Percentiles rank a stretch among this genome's conserved stretches.
Conservation (phyloP, 1,284 basidiomycete species). For the Ustilago vetiveriae region DNA sequence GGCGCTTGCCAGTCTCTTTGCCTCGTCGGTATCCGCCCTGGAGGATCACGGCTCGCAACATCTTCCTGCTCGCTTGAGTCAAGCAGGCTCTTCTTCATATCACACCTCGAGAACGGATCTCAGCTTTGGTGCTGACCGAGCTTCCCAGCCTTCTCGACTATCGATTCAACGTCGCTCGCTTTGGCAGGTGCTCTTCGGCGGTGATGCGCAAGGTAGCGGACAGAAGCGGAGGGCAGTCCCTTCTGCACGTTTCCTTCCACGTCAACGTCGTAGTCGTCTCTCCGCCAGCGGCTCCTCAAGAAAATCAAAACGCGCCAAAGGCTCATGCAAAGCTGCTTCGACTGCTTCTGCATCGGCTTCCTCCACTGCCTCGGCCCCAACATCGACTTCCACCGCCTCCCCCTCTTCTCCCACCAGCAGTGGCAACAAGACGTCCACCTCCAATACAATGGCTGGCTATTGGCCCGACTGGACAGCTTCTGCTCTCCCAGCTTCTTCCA, state of each 20-base stretch:
- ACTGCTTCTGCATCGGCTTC: constrained; percentile 7
- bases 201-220: not conserved
- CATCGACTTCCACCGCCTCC: not conserved
- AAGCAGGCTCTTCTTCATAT: no score
- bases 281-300: not conserved
- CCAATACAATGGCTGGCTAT: constrained; percentile 51
- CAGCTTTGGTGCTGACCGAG: constrained; percentile 12
- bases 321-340: constrained; percentile 19
- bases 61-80: not conserved
- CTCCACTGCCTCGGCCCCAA: not conserved
- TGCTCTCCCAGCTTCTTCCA: constrained; percentile 34
- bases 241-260: constrained; percentile 18
- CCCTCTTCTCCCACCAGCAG: not conserved
- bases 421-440: constrained; percentile 5
- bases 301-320: constrained; percentile 10
- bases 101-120: not conserved
- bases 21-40: constrained; percentile 11
- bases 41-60: not conserved
- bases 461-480: constrained; percentile 54
- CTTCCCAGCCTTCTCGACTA: not conserved
- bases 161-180: constrained; percentile 21
- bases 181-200: constrained; percentile 26
- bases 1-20: constrained; percentile 25
- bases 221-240: constrained; percentile 47
- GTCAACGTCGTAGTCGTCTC: not conserved